These are phyloP conservation scores for Hymenoscyphus fructigenus DNA, from an alignment of 2,329 filamentous ascomycete genomes.

Conservation along the genomic window DNA sequence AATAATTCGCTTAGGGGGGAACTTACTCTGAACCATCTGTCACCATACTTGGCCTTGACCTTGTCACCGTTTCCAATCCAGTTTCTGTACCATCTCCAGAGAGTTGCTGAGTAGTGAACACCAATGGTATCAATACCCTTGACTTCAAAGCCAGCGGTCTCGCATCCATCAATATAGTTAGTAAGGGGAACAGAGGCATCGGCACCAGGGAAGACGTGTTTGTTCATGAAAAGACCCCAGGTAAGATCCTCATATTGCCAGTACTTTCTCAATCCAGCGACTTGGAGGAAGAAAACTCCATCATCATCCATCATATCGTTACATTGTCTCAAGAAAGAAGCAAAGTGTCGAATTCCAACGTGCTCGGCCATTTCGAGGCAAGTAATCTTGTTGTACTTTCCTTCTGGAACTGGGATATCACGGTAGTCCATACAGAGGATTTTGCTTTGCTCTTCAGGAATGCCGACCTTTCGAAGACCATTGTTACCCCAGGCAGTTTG, in stretches of 20 bases:
- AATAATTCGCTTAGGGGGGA: background rate
- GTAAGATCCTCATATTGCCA: conserved; percentile 99
- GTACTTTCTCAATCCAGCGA: conserved; percentile 85
- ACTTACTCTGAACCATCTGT: conserved; percentile 90
- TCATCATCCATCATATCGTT: conserved; percentile 96
- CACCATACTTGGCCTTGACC: conserved; percentile 91
- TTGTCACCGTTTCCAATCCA: conserved; percentile 94
- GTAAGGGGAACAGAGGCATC: conserved; percentile 93
- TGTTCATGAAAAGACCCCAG: conserved; percentile 99
- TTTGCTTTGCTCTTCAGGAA: conserved; percentile 83
- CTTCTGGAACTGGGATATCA: conserved; percentile 78
- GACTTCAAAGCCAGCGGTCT: conserved; percentile 85
- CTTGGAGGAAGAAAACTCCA: conserved; percentile 93
- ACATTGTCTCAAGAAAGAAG: conserved; percentile 78
- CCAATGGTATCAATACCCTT: conserved; percentile 92
- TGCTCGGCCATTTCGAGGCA: conserved; percentile 99
- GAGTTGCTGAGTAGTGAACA: conserved; percentile 92
- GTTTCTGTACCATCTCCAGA: conserved; percentile 99
- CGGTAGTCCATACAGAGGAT: conserved; percentile 98
- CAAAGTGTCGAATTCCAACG: conserved; percentile 89
- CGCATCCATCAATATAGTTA: conserved; percentile 80
- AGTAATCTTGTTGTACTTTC: conserved; percentile 90
- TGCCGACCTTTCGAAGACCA: conserved; percentile 76
- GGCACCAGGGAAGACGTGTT: conserved; percentile 96
- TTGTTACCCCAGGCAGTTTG: conserved; percentile 97